phyloP scores from a whole-genome alignment of 2,329 filamentous ascomycete species.

The Thelonectria olida region DNA sequence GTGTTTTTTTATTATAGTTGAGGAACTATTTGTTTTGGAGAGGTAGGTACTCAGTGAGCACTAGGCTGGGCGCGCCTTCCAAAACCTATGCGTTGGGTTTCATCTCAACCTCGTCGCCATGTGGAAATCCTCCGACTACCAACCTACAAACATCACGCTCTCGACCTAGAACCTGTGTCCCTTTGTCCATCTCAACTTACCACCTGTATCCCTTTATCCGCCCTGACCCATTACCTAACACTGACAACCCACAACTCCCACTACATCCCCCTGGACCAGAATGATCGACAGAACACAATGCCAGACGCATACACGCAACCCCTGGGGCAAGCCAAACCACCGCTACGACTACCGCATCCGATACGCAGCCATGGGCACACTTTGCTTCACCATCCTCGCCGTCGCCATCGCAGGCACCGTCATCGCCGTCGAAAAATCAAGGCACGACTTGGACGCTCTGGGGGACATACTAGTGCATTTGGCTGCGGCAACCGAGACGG shows the following conservation, averaged over 20 bases:
- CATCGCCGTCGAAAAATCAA: conserved; percentile 23
- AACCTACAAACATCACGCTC: neutral
- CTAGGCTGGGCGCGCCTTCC: neutral
- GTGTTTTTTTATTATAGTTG: too few relatives aligned
- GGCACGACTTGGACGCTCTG: conserved; percentile 12
- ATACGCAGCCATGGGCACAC: conserved; percentile 37
- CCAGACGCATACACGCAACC: conserved; percentile 41
- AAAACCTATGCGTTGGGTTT: neutral
- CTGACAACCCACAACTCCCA: neutral
- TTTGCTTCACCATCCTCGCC: conserved; percentile 34
- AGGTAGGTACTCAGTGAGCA: too few relatives aligned
- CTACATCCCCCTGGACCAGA: neutral
- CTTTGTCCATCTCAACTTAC: neutral
- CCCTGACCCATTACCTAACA: neutral
- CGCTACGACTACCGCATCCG: conserved; percentile 39
- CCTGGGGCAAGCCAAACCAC: conserved; percentile 39
- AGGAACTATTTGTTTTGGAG: too few relatives aligned
- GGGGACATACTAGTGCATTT: neutral
- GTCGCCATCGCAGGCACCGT: conserved; percentile 33
- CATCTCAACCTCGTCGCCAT: neutral
- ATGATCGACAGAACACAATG: conserved; percentile 41
- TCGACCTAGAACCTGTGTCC: neutral
- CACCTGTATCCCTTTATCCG: neutral
- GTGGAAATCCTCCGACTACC: neutral
- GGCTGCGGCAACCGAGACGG: neutral